phyloP scores from a whole-genome alignment of 2,329 filamentous ascomycete species.

The Penicillium palitans region DNA sequence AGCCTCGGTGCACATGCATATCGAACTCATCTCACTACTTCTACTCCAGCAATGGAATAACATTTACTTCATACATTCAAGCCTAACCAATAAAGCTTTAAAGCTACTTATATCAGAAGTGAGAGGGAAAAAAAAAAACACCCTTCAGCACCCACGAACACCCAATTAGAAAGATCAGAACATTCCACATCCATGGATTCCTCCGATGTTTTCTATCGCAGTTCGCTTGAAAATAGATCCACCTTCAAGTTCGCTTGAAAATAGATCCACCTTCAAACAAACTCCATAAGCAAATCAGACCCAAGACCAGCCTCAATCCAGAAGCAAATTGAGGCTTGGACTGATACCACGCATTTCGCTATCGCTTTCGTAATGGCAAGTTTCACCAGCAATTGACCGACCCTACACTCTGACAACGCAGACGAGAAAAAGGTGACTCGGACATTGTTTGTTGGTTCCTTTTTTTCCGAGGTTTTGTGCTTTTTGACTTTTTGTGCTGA shows the following conservation, averaged over 20 bases:
- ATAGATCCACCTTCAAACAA: slow-evolving; percentile 4
- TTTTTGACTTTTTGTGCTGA: neutral
- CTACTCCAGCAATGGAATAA: neutral
- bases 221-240: slow-evolving; percentile 7
- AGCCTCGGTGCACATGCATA: neutral
- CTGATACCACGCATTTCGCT: slow-evolving; percentile 6
- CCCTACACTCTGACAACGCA: neutral
- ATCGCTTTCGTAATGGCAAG: slow-evolving; percentile 5
- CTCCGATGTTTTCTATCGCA: neutral
- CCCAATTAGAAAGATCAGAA: slow-evolving; percentile 1
- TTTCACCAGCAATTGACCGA: neutral
- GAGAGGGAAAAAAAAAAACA: neutral
- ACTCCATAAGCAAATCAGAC: slow-evolving; percentile 7
- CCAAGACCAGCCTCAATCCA: neutral
- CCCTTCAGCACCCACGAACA: slow-evolving; percentile 3
- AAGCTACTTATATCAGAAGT: neutral
- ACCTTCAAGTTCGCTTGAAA: slow-evolving; percentile 7
- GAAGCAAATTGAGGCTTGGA: neutral
- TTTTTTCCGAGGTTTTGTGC: neutral
- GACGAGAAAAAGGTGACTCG: neutral
- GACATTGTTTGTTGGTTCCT: neutral
- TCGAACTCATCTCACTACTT: too few species aligned
- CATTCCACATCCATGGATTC: neutral
- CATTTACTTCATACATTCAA: slow-evolving; percentile 1
- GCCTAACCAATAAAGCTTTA: neutral